Evolutionary conservation across 1,284 basidiomycete genomes (phyloP), one percentile per base, ranked within the genome.

Genomic region (Volvariella volvacea): DNA sequence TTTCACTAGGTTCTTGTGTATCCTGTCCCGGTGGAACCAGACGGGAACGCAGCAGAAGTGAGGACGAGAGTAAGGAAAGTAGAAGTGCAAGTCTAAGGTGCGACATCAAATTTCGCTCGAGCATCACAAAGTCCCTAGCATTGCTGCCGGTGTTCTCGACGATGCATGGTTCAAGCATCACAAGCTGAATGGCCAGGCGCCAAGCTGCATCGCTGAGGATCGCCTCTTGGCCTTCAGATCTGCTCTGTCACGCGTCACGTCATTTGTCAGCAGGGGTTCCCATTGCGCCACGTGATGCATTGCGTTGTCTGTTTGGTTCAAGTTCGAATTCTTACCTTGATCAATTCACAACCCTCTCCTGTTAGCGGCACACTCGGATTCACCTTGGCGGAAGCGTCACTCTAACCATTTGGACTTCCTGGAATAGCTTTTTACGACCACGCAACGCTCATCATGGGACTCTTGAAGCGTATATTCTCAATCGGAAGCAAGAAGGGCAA

Each of bases 51-150:
- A 87, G 71, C 17, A 87, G 64, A 39, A 82, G 63, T 12, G 83
- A 83, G 20, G 78, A 75, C 2, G 78, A 76, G 7, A 85, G 61
- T 2, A 87, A 63, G 4, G 72, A 73, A 10, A 87, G 64, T n/a
- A 86, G 63, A 12, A 83, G 63, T 8, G 75, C 78, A 21, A 87
- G 69, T 53, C 77, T 81, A 45, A 83, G 49, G 55, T 87, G 78
- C 0, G 82, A 73, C 19, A 87, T 66, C 39, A 83, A 63, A 53
- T 87, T 87, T 42, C 83, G 70, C 59, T 87, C 83, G 8, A 87
- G 70, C 83, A 87, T 84, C 57, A 76, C 80, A 49, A 75, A 84
- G 56, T 87, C 83, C 52, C 84, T 70, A 10, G 79, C 79, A 12
- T 68, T 69, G 52, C 71, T 73, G 21, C 70, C 73, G n/a, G 53